Conservation (phyloP, 2,329 filamentous ascomycete species). For the Ophioceras dolichostomum region DNA sequence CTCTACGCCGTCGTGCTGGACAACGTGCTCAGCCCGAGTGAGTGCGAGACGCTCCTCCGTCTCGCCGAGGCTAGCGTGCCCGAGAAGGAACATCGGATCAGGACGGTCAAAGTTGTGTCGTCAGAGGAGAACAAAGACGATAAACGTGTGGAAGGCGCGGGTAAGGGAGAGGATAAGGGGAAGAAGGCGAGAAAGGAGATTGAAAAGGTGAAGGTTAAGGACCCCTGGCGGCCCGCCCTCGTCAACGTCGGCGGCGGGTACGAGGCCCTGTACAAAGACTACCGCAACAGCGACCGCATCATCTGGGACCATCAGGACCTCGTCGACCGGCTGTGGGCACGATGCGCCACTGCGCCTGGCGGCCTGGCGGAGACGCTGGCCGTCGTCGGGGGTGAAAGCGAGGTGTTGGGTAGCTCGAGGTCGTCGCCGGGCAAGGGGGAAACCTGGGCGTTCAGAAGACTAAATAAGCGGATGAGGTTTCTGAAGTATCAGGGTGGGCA, state of each 20-base stretch:
- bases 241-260: conserved; percentile 51
- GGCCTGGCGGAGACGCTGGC: conserved; percentile 28
- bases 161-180: too few relatives aligned
- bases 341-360: conserved; percentile 33
- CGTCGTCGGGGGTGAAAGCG: conserved; percentile 15
- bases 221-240: conserved; percentile 53
- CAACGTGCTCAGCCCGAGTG: conserved; percentile 45
- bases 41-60: conserved; percentile 44
- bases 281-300: conserved; percentile 62
- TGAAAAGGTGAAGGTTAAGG: neutral
- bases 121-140: too few relatives aligned
- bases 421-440: conserved; percentile 18
- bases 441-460: conserved; percentile 30
- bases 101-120: too few relatives aligned
- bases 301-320: conserved; percentile 58
- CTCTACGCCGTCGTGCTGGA: conserved; percentile 51
- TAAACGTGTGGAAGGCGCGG: too few relatives aligned
- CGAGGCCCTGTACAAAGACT: conserved; percentile 43
- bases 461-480: conserved; percentile 67
- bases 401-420: conserved; percentile 3
- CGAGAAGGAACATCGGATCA: conserved; percentile 16
- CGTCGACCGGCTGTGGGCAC: conserved; percentile 48
- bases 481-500: conserved; percentile 60
- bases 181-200: conserved; percentile 3
- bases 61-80: conserved; percentile 41